These are phyloP conservation scores for Boletus tomentosulus DNA, from an alignment of 768 basidiomycete genomes.

Conservation along the genomic window DNA sequence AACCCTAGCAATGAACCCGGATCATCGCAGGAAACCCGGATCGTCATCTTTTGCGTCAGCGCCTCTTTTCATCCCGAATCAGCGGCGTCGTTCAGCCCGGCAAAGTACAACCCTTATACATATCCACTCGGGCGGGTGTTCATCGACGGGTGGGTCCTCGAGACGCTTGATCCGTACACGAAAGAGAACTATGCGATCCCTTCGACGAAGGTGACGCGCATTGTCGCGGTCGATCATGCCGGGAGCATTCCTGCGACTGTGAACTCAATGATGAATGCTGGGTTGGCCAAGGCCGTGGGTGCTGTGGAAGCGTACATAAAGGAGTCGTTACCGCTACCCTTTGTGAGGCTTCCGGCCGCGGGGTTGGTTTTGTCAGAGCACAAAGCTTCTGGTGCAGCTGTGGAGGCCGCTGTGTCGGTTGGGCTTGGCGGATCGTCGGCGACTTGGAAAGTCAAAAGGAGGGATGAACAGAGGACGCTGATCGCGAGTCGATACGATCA, in stretches of 20 bases:
- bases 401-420: constrained; percentile 32
- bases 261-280: constrained; percentile 80
- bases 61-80: constrained; percentile 77
- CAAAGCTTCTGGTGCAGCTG: constrained; percentile 29
- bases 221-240: constrained; percentile 82
- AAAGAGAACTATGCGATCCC: constrained; percentile 93
- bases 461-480: constrained; percentile 56
- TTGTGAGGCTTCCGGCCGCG: constrained; percentile 63
- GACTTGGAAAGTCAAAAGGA: constrained; percentile 55
- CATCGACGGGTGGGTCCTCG: constrained; percentile 92
- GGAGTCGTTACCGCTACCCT: constrained; percentile 57
- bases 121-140: constrained; percentile 79
- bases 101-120: constrained; percentile 71
- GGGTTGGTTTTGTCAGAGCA: constrained; percentile 57
- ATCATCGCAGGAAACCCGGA: constrained; percentile 40
- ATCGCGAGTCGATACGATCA: constrained; percentile 52
- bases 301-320: constrained; percentile 74
- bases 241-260: constrained; percentile 82
- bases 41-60: constrained; percentile 77
- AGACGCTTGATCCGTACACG: constrained; percentile 94
- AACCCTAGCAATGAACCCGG: constrained; percentile 24
- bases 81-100: constrained; percentile 46
- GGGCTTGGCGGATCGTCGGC: constrained; percentile 27
- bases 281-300: constrained; percentile 67
- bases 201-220: constrained; percentile 80